Base-by-base conservation (phyloP, 163 green algal species). In the Volvox carteri region DNA sequence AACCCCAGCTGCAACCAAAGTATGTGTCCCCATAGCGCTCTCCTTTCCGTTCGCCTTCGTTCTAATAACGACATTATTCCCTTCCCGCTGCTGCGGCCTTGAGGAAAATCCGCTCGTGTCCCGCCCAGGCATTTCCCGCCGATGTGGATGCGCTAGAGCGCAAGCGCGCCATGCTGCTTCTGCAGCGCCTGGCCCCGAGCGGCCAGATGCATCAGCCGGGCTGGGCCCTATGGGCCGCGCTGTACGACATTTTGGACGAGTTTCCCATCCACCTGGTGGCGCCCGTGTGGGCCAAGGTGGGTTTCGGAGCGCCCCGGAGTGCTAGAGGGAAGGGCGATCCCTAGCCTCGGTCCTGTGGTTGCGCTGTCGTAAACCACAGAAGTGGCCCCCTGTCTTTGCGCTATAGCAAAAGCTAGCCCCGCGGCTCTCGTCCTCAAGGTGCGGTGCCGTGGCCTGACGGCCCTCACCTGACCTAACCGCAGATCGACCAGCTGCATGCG, bases 201-300 rank as follows among this genome's bases (percentile, higher is more conserved):
- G 84, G 18, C 16, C 62, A 78, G 79, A 23, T 70, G 62, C 12
- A 16, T 4, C 35, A 28, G 48, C 70, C 84, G 28, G 84, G 70
- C 21, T 89, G 84, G 84, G 37, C 35, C 23, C 12, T 73, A 28
- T 87, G 84, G 84, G 16, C 11, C 7, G 84, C 70, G 16, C 84
- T 89, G 84, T 89, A 89, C 70, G 84, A 83, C 84, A 81, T 84
- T 28, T 54, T 89, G 70, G 84, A 89, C 70, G 84, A 88, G 50
- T 88, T 88, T 42, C 50, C 83, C 52, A 81, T 88, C 37, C 83
- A 88, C 83, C 68, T 88, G 35, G 35, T 88, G 44, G 83, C 68
- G 35, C 50, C 83, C 50, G 37, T 88, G 83, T 88, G 83, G 83
- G 83, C 50, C 37, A 81, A 88, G 83, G 83, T 88, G 68, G 65